A percentile compares a stretch with the other conserved stretches of the same genome.
phyloP scores from a whole-genome alignment of 768 basidiomycete genomes.

The Kwoniella heveanensis region DNA sequence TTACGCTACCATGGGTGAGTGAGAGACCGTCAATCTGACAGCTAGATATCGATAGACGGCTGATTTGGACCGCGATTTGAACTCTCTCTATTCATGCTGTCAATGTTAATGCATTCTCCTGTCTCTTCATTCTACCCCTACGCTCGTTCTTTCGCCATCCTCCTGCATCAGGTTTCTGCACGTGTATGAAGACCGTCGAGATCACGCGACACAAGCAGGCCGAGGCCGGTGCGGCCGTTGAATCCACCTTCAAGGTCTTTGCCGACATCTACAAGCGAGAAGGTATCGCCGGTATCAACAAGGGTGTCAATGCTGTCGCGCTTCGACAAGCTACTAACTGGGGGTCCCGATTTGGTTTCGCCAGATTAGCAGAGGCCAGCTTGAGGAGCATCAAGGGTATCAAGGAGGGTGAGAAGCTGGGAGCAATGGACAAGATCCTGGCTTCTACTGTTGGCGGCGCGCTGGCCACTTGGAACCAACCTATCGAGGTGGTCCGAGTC shows the following conservation, averaged over 20 bases:
- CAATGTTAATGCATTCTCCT: too few relatives aligned
- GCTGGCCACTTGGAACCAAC: constrained; percentile 98
- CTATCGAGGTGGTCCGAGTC: constrained; percentile 94
- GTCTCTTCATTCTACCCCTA: too few relatives aligned
- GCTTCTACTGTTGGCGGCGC: constrained; percentile 88
- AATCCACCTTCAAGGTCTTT: constrained; percentile 92
- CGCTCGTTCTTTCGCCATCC: too few relatives aligned
- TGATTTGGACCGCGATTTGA: too few relatives aligned
- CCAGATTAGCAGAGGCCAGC: constrained; percentile 79
- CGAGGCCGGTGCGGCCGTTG: constrained; percentile 77
- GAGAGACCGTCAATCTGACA: constrained; percentile 14
- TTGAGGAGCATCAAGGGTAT: constrained; percentile 81
- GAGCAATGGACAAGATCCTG: constrained; percentile 80
- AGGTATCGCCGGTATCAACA: constrained; percentile 94
- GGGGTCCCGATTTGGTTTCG: constrained; percentile 78
- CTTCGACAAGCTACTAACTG: constrained; percentile 59
- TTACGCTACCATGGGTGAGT: constrained; percentile 99
- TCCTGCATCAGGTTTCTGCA: constrained; percentile 76
- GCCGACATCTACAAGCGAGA: constrained; percentile 90
- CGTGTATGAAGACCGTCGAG: constrained; percentile 94
- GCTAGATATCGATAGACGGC: too few relatives aligned
- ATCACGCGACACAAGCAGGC: constrained; percentile 81
- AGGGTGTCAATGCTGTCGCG: constrained; percentile 80
- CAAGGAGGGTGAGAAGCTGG: constrained; percentile 70
- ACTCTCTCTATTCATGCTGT: too few relatives aligned